Base-by-base conservation (phyloP, 768 basidiomycete genomes). In the Rubroboletus satanas region DNA sequence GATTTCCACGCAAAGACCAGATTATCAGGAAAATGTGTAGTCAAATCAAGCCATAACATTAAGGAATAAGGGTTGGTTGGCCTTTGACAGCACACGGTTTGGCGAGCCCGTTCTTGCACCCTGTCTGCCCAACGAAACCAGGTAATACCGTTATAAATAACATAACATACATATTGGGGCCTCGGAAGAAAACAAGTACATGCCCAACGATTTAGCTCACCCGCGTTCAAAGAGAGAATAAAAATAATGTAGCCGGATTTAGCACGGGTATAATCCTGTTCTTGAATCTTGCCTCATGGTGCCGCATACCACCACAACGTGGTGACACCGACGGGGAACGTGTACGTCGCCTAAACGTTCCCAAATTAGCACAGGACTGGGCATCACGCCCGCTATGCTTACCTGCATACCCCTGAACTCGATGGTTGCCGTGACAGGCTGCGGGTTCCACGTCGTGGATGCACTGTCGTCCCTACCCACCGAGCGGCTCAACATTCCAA, bases 301-400 rank as follows among this genome's bases (percentile, higher is more conserved):
- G 15, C 1, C 23, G 70, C 76, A 59, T 77, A 80, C 79, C 79
- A 81, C 78, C 76, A 78, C 44, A 80, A 65, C 44, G 79, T 81
- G 45, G 79, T 79, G 28, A 90, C 83, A 28, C 88, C 88, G 14
- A 89, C 86, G 2, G 88, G 87, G 74, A 91, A 91, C 3, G 85
- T 87, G 66, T 87, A 87, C 1, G 74, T 79, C 4, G 87, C 88
- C 82, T 80, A 49, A 33, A 14, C 9, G 5, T 35, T 31, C 45
- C 21, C 3, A 11, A 29, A 37, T 60, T 32, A 63, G 41, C 29
- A 51, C 32, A 3, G 10, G 11, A 14, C 35, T 47, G 28, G 28
- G 17, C 15, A 10, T 18, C 42, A 28, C 15, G 15, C 44, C 11
- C n/a, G 3, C 5, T n/a, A 42, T 4, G 59, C 72, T 66, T 48